Base-by-base conservation (phyloP, 2,329 filamentous ascomycete species). In the Proliferodiscus dingleyae region DNA sequence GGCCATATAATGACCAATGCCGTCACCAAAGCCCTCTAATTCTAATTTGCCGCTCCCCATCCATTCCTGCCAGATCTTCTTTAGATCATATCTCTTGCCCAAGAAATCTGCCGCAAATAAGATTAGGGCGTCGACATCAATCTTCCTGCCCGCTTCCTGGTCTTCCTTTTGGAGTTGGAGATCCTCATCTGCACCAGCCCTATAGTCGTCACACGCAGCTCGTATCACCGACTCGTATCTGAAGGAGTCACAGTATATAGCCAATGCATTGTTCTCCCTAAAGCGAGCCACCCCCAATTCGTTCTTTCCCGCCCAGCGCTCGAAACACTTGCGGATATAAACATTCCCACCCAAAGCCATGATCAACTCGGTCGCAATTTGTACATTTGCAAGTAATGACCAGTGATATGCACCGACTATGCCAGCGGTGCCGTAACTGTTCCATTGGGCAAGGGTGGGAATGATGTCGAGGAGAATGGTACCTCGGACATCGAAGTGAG, bases 391-490 rank as follows among this genome's bases (percentile, higher is more conserved):
- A 6, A 77, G 64, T 30, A 77, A 66, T 3, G 73, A 65, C 73
- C 73, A 77, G 61, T 77, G 73, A 56, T 69, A 75, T 10, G 45
- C 46, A 1, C 45, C 43, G 4, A 56, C 55, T n/a, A 62, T 58
- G 15, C 66, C 63, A 2, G 52, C 51, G 7, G 71, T 65, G 5
- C 61, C 45, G 49, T 73, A 71, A 2, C 59, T 61, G 4, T 58
- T 49, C 68, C 71, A 77, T 60, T 74, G 71, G 3, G 64, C 61
- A 16, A 64, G 54, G 5, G 71, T 74, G 5, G 71, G 73, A 2
- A 76, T 66, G 47, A 75, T 75, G 55, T 77, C 73, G 15, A 74
- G 59, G 11, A 76, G 53, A 16, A 70, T 62, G 1, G 66, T 60
- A 6, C 68, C 68, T 3, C 61, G 44, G 37, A 74, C 61, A 19